phyloP scores from a whole-genome alignment of 305 asterid genomes.

The Rubia occidens region DNA sequence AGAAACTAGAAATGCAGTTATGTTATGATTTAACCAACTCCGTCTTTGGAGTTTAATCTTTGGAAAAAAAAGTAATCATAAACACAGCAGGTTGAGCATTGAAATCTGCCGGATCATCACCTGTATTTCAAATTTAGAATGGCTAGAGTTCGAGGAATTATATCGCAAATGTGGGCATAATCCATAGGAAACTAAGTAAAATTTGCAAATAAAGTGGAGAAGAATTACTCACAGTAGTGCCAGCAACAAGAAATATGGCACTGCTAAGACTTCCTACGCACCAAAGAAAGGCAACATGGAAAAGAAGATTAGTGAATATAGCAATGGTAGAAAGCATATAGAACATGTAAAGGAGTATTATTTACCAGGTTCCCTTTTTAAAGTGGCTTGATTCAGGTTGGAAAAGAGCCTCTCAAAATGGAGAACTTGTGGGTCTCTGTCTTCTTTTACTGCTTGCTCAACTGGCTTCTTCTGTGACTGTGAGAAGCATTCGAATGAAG shows the following conservation, averaged over 20 bases:
- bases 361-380: slow-evolving; percentile 79
- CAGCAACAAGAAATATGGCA: slow-evolving; percentile 82
- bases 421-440: slow-evolving; percentile 29
- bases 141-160: background rate
- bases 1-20: background rate
- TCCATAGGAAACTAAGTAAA: background rate
- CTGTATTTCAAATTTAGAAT: background rate
- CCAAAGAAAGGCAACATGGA: slow-evolving; percentile 6
- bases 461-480: slow-evolving; percentile 35
- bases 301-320: background rate
- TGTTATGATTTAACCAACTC: no score
- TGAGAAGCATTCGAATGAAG: slow-evolving; percentile 41
- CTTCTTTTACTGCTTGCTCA: slow-evolving; percentile 31
- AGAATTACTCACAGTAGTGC: slow-evolving; percentile 69
- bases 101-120: background rate
- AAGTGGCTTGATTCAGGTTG: slow-evolving; percentile 68
- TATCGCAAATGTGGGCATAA: background rate
- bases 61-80: no score
- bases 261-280: slow-evolving; percentile 75
- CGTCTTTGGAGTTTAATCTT: background rate
- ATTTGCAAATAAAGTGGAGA: slow-evolving; percentile 12
- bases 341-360: background rate
- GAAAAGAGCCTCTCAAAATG: slow-evolving; percentile 73
- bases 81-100: background rate
- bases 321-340: background rate